Base-by-base conservation (phyloP, 768 basidiomycete genomes). In the Leucocoprinus leucothites region DNA sequence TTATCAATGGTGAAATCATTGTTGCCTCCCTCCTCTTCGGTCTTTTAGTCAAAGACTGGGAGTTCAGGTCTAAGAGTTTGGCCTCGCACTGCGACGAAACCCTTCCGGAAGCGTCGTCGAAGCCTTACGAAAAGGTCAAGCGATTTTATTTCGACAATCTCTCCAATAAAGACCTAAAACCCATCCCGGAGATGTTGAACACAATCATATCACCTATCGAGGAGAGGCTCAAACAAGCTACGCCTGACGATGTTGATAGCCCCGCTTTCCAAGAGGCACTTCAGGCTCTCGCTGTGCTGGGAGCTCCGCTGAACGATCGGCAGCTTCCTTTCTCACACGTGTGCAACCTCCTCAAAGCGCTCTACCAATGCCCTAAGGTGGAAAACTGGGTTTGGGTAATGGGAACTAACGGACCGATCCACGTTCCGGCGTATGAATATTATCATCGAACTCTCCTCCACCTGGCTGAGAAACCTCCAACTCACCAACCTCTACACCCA, bases 1-100 rank as follows among this genome's bases (percentile, higher is more conserved):
- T 93, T 18, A 65, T 90, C 36, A 89, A 92, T 48, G 88, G 89
- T 22, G 91, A 93, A 64, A 83, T 93, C 47, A 77, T 92, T 38
- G 74, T 88, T n/a, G 89, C 82, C 0, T 85, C 86, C 1, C 69
- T 91, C 24, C 69, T 91, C 4, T 88, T 91, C 53, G 86, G 78
- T 1, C 68, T 82, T 40, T 63, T 89, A 18, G 68, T 89, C 41
- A 81, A 85, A 59, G 85, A 89, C 26, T 86, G 78, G 73, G 80
- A 87, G 9, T 70, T 16, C 18, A 48, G 48, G 21, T 56, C 54
- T 3, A 14, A 28, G 24, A 21, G 19, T 28, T 16, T 34, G 48
- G 31, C 38, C 16, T 4, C 38, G 16, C 16, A n/a, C 14, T 38
- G 38, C 14, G 11, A 38, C 3, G 31, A 31, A 31, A 5, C 31